phyloP scores from a whole-genome alignment of 202 grass and related monocot genomes.

The Digitaria exilis region DNA sequence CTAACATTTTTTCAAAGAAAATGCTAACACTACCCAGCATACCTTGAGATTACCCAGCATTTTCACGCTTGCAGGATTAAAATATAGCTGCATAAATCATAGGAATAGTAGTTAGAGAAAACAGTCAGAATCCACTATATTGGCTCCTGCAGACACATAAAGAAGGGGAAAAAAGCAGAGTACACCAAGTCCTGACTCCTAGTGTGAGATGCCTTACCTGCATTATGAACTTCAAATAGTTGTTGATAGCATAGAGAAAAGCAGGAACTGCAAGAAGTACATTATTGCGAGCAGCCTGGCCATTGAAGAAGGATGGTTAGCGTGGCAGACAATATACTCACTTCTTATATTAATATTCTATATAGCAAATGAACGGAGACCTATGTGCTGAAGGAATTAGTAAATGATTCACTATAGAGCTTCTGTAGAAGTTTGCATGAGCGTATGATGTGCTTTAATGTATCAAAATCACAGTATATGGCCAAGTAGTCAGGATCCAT shows the following conservation, averaged over 20 bases:
- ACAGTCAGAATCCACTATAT: conserved; percentile 24
- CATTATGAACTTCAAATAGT: conserved; percentile 97
- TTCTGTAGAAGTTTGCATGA: conserved; percentile 16
- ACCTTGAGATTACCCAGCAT: conserved; percentile 98
- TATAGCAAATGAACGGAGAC: conserved; percentile 21
- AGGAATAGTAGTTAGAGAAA: conserved; percentile 39
- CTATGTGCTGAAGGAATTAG: background rate
- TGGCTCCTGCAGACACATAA: conserved; percentile 2
- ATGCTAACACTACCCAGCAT: conserved; percentile 3
- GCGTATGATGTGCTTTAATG: background rate
- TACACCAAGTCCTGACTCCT: background rate
- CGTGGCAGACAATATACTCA: conserved; percentile 6
- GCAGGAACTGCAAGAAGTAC: conserved; percentile 89
- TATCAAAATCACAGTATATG: conserved; percentile 33
- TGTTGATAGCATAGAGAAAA: conserved; percentile 97
- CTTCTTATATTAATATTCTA: background rate
- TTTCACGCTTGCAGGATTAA: conserved; percentile 95
- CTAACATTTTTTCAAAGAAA: conserved; percentile 26
- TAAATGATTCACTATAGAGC: conserved; percentile 19
- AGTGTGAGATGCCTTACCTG: conserved; percentile 59
- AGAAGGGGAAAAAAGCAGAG: background rate
- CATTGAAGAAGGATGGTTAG: conserved; percentile 42
- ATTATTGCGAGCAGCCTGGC: conserved; percentile 88
- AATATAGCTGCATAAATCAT: conserved; percentile 82
- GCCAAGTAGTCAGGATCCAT: background rate